Evolutionary conservation across 176 grass and related monocot species (phyloP), one percentile per base, ranked within the genome.

Genomic region (Oryza brachyantha): DNA sequence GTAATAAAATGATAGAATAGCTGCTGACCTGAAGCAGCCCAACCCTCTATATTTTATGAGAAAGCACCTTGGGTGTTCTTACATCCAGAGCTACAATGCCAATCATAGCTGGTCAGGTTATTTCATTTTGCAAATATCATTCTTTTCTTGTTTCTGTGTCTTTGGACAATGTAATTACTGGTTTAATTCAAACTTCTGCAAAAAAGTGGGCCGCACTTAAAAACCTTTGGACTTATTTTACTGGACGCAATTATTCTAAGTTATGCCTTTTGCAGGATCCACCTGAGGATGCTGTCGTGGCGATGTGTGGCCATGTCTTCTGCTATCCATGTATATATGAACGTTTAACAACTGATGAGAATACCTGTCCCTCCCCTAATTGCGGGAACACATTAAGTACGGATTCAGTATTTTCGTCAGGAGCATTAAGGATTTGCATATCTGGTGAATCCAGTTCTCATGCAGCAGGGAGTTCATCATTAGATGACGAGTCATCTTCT

Each of bases 301-400:
- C 92, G 7, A 93, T 89, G 84, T 99, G 96, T 66, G 96, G 96
- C 21, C 96, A 99, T 79, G 88, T 99, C 73, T 99, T 99, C 88
- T 99, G 96, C 79, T 99, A 93, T 84, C 96, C 91, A 42, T 99
- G 96, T 45, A 85, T 99, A 87, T 84, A 88, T 17, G 96, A 95
- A 39, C 78, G 88, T 45, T 83, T 99, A 82, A 93, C 86, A 43
- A 83, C 86, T 77, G 92, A 99, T 88, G 95, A 94, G n/a, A 94
- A 79, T 69, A 72, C 68, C 62, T 99, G 96, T 32, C 96, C 90
- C 25, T 41, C 83, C 31, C 67, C 75, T 79, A 71, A 83, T 81
- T 99, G 96, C 58, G 75, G 66, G 81, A 89, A 89, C 65, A 71
- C 79, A 73, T 80, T 99, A 40, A 82, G 78, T 83, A 75, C 82